A percentile compares a stretch with the other conserved stretches of the same genome.
These are phyloP conservation scores for Pythium sukuiense DNA, from an alignment of 352 stramenopile species.

Conservation along the genomic window DNA sequence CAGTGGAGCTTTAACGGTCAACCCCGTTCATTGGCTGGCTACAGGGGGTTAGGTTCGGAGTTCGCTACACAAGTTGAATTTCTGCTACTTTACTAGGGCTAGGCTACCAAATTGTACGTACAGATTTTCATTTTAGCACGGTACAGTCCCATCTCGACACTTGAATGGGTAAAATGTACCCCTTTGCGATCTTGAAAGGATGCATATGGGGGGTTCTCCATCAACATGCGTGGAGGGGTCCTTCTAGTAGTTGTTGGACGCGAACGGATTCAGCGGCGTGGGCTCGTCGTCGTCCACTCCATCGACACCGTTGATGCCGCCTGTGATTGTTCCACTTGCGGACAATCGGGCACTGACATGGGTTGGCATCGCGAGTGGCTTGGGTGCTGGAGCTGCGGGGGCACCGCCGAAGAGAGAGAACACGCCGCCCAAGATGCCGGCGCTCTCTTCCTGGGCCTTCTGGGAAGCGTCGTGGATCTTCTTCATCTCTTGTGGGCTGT, in stretches of 20 bases:
- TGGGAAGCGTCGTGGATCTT: constrained; percentile 48
- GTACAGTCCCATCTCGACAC: not conserved
- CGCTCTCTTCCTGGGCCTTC: constrained; percentile 36
- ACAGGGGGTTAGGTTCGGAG: not conserved
- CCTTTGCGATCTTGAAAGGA: not conserved
- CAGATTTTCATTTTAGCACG: not conserved
- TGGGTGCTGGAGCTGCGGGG: constrained; percentile 36
- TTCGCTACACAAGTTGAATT: constrained; percentile 10
- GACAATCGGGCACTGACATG: constrained; percentile 39
- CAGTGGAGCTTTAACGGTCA: constrained; percentile 14
- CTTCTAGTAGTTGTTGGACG: constrained; percentile 29
- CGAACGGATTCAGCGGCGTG: constrained; percentile 66
- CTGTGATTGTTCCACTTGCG: constrained; percentile 24
- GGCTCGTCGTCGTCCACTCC: constrained; percentile 53
- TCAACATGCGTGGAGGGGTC: not conserved
- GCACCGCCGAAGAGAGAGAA: constrained; percentile 69
- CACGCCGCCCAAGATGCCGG: constrained; percentile 62
- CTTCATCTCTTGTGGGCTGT: constrained; percentile 61
- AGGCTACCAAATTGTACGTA: constrained; percentile 2
- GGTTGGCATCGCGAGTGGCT: constrained; percentile 51
- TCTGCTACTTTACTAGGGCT: constrained; percentile 10
- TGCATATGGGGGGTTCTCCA: not conserved
- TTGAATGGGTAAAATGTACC: constrained; percentile 8
- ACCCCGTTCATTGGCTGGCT: constrained; percentile 10
- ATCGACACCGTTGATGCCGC: constrained; percentile 33